Evolutionary conservation across 192 early-diverging fungal species (phyloP), one percentile per base, ranked within the genome.

Genomic region (Cladochytrium replicatum): DNA sequence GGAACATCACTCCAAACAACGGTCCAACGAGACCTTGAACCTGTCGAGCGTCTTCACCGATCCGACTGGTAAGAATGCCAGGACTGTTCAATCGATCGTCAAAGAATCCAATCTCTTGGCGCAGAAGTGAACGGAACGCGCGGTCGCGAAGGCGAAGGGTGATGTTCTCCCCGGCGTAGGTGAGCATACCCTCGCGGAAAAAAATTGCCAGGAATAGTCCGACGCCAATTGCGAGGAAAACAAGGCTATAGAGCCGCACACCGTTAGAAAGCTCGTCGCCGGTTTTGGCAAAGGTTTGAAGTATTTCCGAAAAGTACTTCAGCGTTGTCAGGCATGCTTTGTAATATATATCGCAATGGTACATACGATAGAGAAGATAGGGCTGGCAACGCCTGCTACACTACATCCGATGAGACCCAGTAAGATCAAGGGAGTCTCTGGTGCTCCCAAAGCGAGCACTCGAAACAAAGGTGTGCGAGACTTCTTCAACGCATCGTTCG

Each of bases 91-190:
- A 50, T 44, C 82, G 76, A 17, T 53, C 44, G 61, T 95, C 91
- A 62, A 91, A 95, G 69, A 80, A 95, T 2, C 64, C 84, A 50
- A 91, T 86, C 24, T 93, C 85, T 60, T 95, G 91, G n/a, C 74
- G 66, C 43, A 93, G 53, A 45, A 95, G 80, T 15, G 83, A 66
- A 1, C 63, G 46, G 68, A 93, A 93, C 3, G 70, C 60, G 15
- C 64, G 50, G 38, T 69, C 68, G 31, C 92, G 82, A 22, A 63
- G 58, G 0, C 74, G 58, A 43, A 64, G 69, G 2, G 85, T 91
- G 38, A 92, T 69, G n/a, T 71, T 48, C 53, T 89, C 86, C 28
- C 82, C 83, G 3, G 74, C 63, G 9, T 80, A 58, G 34, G 70
- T 58, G 48, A 92, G 87, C 32, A 72, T 37, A 26, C 81, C 39